These are phyloP conservation scores for Schizosaccharomyces versatilis DNA, from an alignment of 1,139 yeast species.

Conservation along the genomic window DNA sequence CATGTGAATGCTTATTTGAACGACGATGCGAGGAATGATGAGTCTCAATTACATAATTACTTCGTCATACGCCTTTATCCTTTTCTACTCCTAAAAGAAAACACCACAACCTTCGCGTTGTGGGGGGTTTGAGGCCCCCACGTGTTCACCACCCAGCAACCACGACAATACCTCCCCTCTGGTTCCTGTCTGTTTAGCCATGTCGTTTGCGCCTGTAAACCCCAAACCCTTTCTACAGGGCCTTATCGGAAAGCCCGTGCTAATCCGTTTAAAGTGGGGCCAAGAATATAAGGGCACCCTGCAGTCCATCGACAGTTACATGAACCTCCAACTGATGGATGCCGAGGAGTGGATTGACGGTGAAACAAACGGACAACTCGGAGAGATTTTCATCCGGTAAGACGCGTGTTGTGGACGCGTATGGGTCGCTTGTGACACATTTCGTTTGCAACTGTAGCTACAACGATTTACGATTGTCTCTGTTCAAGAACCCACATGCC, in stretches of 20 bases:
- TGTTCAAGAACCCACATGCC: background rate
- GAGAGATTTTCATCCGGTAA: conserved; percentile 64
- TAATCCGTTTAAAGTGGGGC: conserved; percentile 87
- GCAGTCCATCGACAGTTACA: conserved; percentile 70
- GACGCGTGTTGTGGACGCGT: conserved; percentile 5
- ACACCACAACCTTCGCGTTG: too few species aligned
- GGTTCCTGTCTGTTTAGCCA: background rate
- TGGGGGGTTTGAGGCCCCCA: too few species aligned
- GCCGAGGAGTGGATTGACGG: conserved; percentile 42
- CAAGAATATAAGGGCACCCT: conserved; percentile 47
- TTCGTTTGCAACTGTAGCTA: background rate
- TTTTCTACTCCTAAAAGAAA: too few species aligned
- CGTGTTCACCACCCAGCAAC: too few species aligned
- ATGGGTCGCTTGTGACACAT: background rate
- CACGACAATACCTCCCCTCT: too few species aligned
- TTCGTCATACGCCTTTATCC: too few species aligned
- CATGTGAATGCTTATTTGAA: too few species aligned
- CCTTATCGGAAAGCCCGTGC: conserved; percentile 42
- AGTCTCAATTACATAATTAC: background rate
- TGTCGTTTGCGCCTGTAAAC: conserved; percentile 24
- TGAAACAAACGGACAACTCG: conserved; percentile 36
- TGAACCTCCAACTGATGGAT: conserved; percentile 61
- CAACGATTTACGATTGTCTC: background rate
- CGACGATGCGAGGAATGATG: too few species aligned
- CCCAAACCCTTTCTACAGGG: conserved; percentile 80